Base-by-base conservation (phyloP, 2,329 filamentous ascomycete species). In the Chaetomium sp. region DNA sequence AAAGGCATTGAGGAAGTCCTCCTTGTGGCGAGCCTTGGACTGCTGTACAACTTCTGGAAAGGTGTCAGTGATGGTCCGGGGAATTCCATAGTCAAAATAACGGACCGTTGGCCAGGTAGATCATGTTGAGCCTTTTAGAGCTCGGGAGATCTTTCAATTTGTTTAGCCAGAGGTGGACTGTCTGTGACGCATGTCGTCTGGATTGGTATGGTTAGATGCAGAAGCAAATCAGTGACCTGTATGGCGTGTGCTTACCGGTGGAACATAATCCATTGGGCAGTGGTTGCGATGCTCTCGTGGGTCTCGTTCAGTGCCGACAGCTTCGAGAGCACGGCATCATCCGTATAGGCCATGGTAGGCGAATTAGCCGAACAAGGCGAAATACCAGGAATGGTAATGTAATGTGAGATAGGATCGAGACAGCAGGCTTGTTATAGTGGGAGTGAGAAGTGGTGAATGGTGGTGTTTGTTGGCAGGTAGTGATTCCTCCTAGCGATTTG, bases 201-300 rank as follows among this genome's bases (percentile, higher is more conserved):
- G 59, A 65, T 67, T 67, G 29, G 58, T 35, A 54, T 60, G 64
- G 71, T 78, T 70, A 80, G 77, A 67, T 60, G 31, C 68, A 58
- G 35, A 38, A 64, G 59, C 51, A 60, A 53, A 38, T 27, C 7
- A 50, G 31, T 3, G 19, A 31, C 23, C 57, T 60, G 49, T 38
- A 54, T 13, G 42, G n/a, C 19, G 38, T 38, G 21, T 12, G 69
- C 76, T 68, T 87, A 96, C 93, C 93, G 90, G 80, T 99, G 94
- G 77, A 99, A 99, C 90, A 99, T 96, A 67, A 99, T 95, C 96
- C 96, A 99, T 87, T 98, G 94, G 64, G 95, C 93, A 68, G 96
- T 93, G 42, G 92, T 94, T 67, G 96, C 87, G 74, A 99, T 98
- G 79, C 93, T 96, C 76, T 99, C 95, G 77, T 99, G 94, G 12